Base-by-base conservation (phyloP, 805 yeast genomes). In the Millerago galiae region DNA sequence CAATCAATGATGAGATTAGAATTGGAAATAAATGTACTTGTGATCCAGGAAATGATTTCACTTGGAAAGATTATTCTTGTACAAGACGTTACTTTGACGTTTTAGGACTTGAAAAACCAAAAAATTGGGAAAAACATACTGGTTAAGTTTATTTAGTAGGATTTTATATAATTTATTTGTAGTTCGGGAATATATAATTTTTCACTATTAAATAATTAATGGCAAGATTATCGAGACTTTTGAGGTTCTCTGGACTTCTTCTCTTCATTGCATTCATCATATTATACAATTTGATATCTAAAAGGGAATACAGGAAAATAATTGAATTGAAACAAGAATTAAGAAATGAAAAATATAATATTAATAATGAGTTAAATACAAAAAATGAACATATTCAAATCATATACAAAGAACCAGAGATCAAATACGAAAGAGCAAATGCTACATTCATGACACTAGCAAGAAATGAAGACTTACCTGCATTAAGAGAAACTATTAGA, bases 11-110 rank as follows among this genome's bases (percentile, higher is more conserved):
- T 42, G 70, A 65, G 16, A 60, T 75, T n/a, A 76, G 91, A 70
- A 48, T 59, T 39, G 68, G 66, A 32, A 75, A 75, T 58, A 81
- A 72, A 53, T 89, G 97, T 71, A 70, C 75, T 46, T 88, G 95
- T 68, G 61, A 79, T 53, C 84, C 88, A 35, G 59, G 66, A 11
- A 68, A 76, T 8, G 95, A 85, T 65, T 81, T 85, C 67, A 81
- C 91, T 13, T 85, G 84, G 81, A 75, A 72, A 54, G 79, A 74
- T 18, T 84, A 81, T 61, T 79, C 87, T 10, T 85, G 95, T 67
- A 77, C 84, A 30, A 67, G 74, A 50, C 77, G 76, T 59, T 85
- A 66, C 65, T 80, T 69, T 66, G 72, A 73, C 16, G 65, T 79
- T 37, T 70, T 71, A 52, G 72, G 73, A 39, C 54, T 79, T 52